Base-by-base conservation (phyloP, 2,329 filamentous ascomycete species). In the Nigrospora oryzae region DNA sequence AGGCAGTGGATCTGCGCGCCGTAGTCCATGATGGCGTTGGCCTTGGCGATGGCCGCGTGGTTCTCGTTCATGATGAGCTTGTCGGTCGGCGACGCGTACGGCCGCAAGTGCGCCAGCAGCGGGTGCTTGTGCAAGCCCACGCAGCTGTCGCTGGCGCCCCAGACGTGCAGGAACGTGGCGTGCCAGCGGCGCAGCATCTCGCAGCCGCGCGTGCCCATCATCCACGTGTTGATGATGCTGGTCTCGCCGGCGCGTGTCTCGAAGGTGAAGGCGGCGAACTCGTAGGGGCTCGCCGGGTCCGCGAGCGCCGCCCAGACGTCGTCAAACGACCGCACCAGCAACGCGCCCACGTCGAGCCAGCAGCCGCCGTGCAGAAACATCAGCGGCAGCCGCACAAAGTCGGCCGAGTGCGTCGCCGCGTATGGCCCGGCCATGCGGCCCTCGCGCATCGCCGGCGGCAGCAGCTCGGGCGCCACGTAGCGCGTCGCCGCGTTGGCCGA, bases 131-230 rank as follows among this genome's bases (percentile, higher is more conserved):
- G 59, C 36, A 66, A 61, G 23, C 57, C 59, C 1, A 47, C 42
- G 5, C 51, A 49, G 42, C 61, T 61, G 13, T 59, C 62, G 5
- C 38, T 51, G 4, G 56, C 61, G 15, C 59, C 52, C 65, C 66
- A 68, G 10, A 68, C 51, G 6, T 59, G 48, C 39, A 56, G 45
- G 46, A 63, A 68, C 13, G 63, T 56, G 12, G 63, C 58, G 45
- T 68, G 61, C 67, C 68, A 71, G 46, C 56, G 60, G 49, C 63
- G 66, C 45, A 73, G 67, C 47, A 73, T 71, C 0, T 55, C 54
- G 43, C 71, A 66, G 11, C 63, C 62, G 32, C 65, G 64, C 34
- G 68, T 63, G 2, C 62, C 54, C 2, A 66, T 66, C 12, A 73
- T 60, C 48, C 73, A 71, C 40, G 66, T 63, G 42, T 73, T 74